Percentiles rank a stretch among this genome's conserved stretches.
Conservation (phyloP, 176 grass and related monocot genomes). For the Juncus effusus region DNA sequence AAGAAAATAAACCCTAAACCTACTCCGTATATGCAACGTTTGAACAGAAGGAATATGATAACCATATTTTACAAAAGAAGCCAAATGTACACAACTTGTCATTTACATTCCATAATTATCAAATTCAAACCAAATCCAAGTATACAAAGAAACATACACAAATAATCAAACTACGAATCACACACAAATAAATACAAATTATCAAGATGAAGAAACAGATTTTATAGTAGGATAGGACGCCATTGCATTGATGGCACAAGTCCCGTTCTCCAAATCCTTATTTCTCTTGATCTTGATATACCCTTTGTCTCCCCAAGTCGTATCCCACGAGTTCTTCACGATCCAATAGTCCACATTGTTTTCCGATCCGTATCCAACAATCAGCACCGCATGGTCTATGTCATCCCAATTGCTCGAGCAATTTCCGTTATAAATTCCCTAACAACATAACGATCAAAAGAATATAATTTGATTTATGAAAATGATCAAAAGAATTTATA, state of each 20-base stretch:
- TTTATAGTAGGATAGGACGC: slow-evolving; percentile 46
- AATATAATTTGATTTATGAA: neutral
- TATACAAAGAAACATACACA: too few relatives aligned
- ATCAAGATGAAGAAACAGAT: slow-evolving; percentile 3
- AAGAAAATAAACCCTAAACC: too few relatives aligned
- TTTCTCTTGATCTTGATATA: slow-evolving; percentile 46
- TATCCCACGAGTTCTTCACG: slow-evolving; percentile 48
- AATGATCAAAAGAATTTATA: slow-evolving; percentile 5
- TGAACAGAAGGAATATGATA: too few relatives aligned
- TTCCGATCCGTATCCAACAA: slow-evolving; percentile 47
- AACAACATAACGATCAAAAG: neutral
- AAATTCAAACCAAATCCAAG: too few relatives aligned
- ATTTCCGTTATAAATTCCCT: slow-evolving; percentile 49
- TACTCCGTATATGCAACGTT: too few relatives aligned
- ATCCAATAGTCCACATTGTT: slow-evolving; percentile 39
- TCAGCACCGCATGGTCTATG: slow-evolving; percentile 48
- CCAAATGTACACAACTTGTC: too few relatives aligned
- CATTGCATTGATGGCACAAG: slow-evolving; percentile 44
- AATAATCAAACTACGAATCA: too few relatives aligned
- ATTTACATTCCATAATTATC: too few relatives aligned
- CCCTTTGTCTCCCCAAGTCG: slow-evolving; percentile 44
- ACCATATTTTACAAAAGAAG: too few relatives aligned
- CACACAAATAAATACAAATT: too few relatives aligned
- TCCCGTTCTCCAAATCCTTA: slow-evolving; percentile 28
- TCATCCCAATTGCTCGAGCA: slow-evolving; percentile 45